Percentiles rank a stretch among this genome's conserved stretches.
phyloP scores from a whole-genome alignment of 306 rosid genomes.

The Cucurbita maxima region DNA sequence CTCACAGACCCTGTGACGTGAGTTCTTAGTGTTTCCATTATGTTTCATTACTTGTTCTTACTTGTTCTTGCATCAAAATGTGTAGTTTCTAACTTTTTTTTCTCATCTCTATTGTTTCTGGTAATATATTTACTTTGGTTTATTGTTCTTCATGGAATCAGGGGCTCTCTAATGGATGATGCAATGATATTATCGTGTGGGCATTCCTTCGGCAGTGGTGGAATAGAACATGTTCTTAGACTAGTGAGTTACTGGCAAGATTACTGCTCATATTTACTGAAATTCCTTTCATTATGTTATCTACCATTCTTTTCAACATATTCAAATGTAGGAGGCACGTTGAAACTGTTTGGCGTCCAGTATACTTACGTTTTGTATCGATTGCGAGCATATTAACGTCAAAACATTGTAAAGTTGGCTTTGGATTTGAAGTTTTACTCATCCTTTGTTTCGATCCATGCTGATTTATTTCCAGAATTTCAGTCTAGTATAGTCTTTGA shows the following conservation, averaged over 20 bases:
- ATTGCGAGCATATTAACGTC: not conserved
- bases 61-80: not conserved
- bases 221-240: slow-evolving; percentile 72
- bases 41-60: not conserved
- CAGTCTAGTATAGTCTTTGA: not conserved
- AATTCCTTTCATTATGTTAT: not conserved
- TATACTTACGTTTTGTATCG: not conserved
- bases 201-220: slow-evolving; percentile 90
- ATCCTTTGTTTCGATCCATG: not conserved
- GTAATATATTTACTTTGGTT: not conserved
- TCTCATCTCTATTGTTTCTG: not conserved
- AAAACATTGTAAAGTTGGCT: not conserved
- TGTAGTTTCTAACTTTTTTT: not conserved
- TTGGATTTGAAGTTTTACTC: not conserved
- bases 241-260: slow-evolving; percentile 56
- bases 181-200: slow-evolving; percentile 98
- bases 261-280: not conserved
- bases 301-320: not conserved
- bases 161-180: slow-evolving; percentile 92
- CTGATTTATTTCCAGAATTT: not conserved
- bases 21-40: slow-evolving; percentile 14
- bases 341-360: not conserved
- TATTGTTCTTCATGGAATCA: slow-evolving; percentile 16
- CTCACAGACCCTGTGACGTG: slow-evolving; percentile 90
- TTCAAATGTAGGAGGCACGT: not conserved